Evolutionary conservation across 2,329 filamentous ascomycete genomes (phyloP), one percentile per base, ranked within the genome.

Genomic region (Fusarium decemcellulare): DNA sequence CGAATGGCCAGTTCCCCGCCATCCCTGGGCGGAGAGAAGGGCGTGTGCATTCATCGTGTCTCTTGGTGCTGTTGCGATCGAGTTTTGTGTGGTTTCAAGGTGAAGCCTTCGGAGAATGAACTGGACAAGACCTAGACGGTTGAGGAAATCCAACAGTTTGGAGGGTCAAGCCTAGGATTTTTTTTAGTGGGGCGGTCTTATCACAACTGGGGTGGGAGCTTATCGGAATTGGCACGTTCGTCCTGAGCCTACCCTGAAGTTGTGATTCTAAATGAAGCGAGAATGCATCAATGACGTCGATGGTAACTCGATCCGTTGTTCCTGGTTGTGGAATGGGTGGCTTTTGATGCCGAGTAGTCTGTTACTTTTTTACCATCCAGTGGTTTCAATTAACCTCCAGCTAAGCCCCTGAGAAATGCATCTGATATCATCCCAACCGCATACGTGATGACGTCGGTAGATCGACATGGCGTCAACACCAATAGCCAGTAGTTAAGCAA

Each of bases 1-100:
- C 2, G 94, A 93, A 81, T 97, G 93, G 68, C 95, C 95, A 39
- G 90, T 88, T 71, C 95, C 95, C 63, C 92, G 90, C 95, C 95
- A 98, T 78, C 95, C 95, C 80, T 97, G 94, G 72, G 90, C 88
- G 72, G 91, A 90, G 73, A 98, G 90, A 74, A 96, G 91, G 74
- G 92, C 92, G 79, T 92, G 87, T 59, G 95, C 92, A 81, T 98
- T 88, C 95, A 98, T 98, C 8, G 15, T 37, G 2, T 27, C 1
- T 11, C 10, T 11, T 3, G 6, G 11, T 23, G 6, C 8, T 15
- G 6, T 40, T 27, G 27, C 44, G 47, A 57, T 16, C 27, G 43
- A 23, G 14, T 34, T 27, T 30, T 16, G 8, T 15, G 30, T n/a
- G 14, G 44, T 29, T 40, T 40, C n/a, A 27, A 42, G 50, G 37